Evolutionary conservation across 1,139 yeast species (phyloP), one percentile per base, ranked within the genome.

Genomic region (Blastobotrys arbuscula): DNA sequence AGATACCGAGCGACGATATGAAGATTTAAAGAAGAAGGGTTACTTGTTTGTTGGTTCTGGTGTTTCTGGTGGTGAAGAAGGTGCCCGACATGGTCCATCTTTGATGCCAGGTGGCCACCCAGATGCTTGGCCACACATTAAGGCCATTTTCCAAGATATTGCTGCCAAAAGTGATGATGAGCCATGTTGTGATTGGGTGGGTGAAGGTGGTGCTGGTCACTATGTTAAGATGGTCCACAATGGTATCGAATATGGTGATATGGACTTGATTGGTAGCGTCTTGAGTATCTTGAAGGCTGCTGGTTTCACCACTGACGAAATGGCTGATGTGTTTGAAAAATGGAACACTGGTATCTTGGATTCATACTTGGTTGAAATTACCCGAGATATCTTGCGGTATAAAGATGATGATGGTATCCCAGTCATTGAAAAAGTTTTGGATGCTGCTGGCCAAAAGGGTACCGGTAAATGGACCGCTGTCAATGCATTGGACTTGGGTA

Each of bases 161-260:
- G 76, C 97, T 52, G 98, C 98, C 67, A 88, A 92, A 78, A 72
- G 95, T 55, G 97, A 92, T 66, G 97, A 96, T 63, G 97, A 92
- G 75, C 96, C 98, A 68, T 92, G 98, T 77, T 92, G 98, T 76
- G 98, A 92, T 81, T 92, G 98, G 98, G 97, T 92, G 64, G 98
- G 98, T 66, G 95, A 90, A 63, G 96, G 95, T 52, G 98, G 98
- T 72, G 82, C 97, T 48, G 98, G 98, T 68, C 98, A 92, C 76
- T 92, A 85, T 76, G 97, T 92, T 69, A 92, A 92, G 80, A 92
- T 92, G 98, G 97, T 92, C 61, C 98, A 92, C 81, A 92, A 92
- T 71, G 98, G 98, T 85, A 92, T 92, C 65, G 98, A 92, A 75
- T 92, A 92, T 73, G 98, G 98, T 81, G 98, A 92, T 75, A 92